Evolutionary conservation across 1,139 yeast species (phyloP), one percentile per base, ranked within the genome.

Genomic region (Hemisphaericaspora xylofermentans): DNA sequence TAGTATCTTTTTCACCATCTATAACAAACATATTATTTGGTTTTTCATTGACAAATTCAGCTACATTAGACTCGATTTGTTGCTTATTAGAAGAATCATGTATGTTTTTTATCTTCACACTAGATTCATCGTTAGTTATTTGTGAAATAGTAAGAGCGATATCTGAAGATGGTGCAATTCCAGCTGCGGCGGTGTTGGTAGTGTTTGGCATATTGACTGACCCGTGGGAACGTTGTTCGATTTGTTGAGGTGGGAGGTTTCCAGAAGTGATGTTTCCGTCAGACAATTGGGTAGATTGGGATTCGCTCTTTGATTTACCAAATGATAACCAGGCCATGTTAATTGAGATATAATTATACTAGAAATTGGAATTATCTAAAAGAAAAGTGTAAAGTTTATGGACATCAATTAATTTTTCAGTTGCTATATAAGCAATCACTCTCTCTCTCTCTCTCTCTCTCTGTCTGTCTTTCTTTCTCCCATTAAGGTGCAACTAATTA

Each of bases 1-100:
- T 52, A 4, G 59, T 49, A 36, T 66, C 63, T 48, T 62, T 67
- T 50, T 71, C 76, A 8, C 77, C 77, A 49, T 72, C 78, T 42
- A 72, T 69, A 12, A 70, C 58, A 47, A 66, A 72, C 54, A 66
- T 45, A 43, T 68, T 68, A 29, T 56, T 52, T 2, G 74, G 74
- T 38, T 42, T 40, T 8, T 24, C 30, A 10, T 40, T 26, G 1
- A 61, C 60, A 44, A 61, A 62, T 4, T 49, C 50, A 3, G 43
- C 37, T 2, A 62, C 56, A 17, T 53, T 40, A 19, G 49, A 48
- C 12, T 43, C 44, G 6, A 45, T 42, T 4, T 43, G 42, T 18
- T 41, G 17, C 18, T 33, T 39, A 21, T 22, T 33, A 25, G 27
- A 22, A 8, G 18, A 19, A 10, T 38, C 33, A 9, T 17, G 28